These are phyloP conservation scores for Pythium sukuiense DNA, from an alignment of 352 stramenopile genomes.

Conservation along the genomic window DNA sequence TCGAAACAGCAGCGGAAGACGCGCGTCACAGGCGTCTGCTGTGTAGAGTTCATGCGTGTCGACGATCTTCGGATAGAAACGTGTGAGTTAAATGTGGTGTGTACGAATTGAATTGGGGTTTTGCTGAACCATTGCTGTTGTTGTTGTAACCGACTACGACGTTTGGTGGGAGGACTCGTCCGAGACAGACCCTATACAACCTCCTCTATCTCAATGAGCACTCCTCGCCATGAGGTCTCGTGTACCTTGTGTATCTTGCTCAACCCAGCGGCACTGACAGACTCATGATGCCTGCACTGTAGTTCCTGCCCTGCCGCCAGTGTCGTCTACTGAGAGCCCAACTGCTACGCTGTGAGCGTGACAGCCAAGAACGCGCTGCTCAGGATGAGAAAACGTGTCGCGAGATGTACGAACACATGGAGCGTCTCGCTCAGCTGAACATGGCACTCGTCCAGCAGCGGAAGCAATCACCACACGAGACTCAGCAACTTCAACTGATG, in stretches of 20 bases:
- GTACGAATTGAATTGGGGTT: too few species aligned
- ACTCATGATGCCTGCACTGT: neutral
- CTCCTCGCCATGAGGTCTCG: too few species aligned
- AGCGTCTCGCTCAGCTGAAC: constrained; percentile 44
- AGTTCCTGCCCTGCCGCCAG: constrained; percentile 5
- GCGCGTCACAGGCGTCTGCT: neutral
- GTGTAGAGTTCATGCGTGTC: neutral
- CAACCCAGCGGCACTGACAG: neutral
- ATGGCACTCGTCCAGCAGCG: constrained; percentile 18
- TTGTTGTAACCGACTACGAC: too few species aligned
- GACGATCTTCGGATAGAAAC: neutral
- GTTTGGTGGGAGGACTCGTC: too few species aligned
- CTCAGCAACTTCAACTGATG: neutral
- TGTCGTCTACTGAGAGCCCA: constrained; percentile 13
- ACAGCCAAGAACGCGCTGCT: constrained; percentile 27
- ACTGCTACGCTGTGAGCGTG: constrained; percentile 6
- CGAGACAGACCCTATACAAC: too few species aligned
- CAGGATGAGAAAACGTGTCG: constrained; percentile 40
- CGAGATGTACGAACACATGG: constrained; percentile 47
- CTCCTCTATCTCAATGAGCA: too few species aligned
- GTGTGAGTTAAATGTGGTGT: neutral
- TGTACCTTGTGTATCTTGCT: neutral
- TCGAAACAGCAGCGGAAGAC: neutral
- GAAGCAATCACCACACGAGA: neutral
- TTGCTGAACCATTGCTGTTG: too few species aligned